Evolutionary conservation across 192 early-diverging fungal genomes (phyloP).

Genomic region (Borealophlyctis nickersoniae): DNA sequence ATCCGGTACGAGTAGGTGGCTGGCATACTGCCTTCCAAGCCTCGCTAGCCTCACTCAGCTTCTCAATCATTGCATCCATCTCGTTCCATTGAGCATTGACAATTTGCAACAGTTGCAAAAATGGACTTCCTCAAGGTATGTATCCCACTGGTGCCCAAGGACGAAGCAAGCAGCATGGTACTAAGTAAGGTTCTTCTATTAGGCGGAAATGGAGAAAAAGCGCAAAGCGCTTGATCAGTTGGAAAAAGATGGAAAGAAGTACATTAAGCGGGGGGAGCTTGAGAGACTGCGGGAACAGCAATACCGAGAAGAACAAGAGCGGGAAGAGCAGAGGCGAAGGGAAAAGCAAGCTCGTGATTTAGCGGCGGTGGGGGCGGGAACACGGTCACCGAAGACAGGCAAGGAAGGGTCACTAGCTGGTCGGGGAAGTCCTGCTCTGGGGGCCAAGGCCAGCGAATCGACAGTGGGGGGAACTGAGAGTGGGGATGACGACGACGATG

Average conservation of each 20-base stretch:
- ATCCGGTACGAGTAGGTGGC: no score
- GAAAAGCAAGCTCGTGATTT: slow-evolving; percentile 35
- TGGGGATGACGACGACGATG: slow-evolving; percentile 21
- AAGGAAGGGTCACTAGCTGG: not conserved
- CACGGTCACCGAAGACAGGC: not conserved
- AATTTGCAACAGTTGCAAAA: no score
- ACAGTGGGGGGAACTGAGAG: not conserved
- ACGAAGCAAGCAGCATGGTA: not conserved
- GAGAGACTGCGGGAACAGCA: slow-evolving; percentile 60
- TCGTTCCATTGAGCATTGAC: no score
- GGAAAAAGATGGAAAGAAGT: slow-evolving; percentile 60
- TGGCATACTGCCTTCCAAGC: no score
- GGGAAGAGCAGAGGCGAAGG: slow-evolving; percentile 40
- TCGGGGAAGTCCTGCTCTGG: not conserved
- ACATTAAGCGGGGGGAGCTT: slow-evolving; percentile 78
- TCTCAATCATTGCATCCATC: no score
- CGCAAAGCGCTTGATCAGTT: slow-evolving; percentile 54
- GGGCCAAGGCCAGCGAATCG: not conserved
- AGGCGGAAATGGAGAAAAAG: slow-evolving; percentile 74
- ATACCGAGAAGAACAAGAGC: slow-evolving; percentile 52
- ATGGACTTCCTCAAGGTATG: slow-evolving; percentile 19
- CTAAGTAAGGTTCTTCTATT: not conserved
- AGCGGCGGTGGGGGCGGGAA: slow-evolving; percentile 8
- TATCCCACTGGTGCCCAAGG: not conserved
- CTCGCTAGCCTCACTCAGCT: no score